These are phyloP conservation scores for Calonectria multiphialidica DNA, from an alignment of 2,329 filamentous ascomycete species.

Conservation along the genomic window DNA sequence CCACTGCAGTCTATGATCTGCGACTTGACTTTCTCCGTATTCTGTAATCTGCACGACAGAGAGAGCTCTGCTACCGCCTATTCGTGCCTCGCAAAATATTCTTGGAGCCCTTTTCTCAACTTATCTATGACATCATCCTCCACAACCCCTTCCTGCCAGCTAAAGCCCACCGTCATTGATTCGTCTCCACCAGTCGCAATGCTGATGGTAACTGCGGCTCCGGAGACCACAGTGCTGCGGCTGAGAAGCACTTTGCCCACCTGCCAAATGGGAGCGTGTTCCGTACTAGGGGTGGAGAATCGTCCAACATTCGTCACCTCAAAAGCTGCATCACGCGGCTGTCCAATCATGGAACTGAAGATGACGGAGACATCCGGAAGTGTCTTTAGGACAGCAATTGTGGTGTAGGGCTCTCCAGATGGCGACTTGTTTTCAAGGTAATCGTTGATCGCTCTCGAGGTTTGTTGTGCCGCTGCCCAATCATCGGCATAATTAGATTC, in stretches of 20 bases:
- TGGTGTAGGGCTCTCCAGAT: conserved; percentile 30
- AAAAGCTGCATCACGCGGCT: conserved; percentile 50
- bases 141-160: conserved; percentile 52
- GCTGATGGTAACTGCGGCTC: conserved; percentile 52
- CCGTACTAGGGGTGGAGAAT: conserved; percentile 33
- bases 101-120: not conserved
- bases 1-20: too few relatives aligned
- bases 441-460: not conserved
- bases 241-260: conserved; percentile 58
- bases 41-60: not conserved
- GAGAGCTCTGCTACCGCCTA: not conserved
- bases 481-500: not conserved
- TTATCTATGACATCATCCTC: not conserved
- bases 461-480: conserved; percentile 11
- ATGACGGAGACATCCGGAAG: conserved; percentile 53
- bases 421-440: conserved; percentile 28
- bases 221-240: conserved; percentile 46
- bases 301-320: conserved; percentile 61
- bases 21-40: too few relatives aligned
- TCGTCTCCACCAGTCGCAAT: conserved; percentile 58
- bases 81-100: not conserved
- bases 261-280: conserved; percentile 32
- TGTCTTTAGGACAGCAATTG: conserved; percentile 52
- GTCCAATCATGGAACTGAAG: conserved; percentile 52
- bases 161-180: conserved; percentile 53